Percentiles rank a stretch among this genome's conserved stretches.
Evolutionary conservation across 345 rosid species (phyloP).

Genomic region (Microcos paniculata): DNA sequence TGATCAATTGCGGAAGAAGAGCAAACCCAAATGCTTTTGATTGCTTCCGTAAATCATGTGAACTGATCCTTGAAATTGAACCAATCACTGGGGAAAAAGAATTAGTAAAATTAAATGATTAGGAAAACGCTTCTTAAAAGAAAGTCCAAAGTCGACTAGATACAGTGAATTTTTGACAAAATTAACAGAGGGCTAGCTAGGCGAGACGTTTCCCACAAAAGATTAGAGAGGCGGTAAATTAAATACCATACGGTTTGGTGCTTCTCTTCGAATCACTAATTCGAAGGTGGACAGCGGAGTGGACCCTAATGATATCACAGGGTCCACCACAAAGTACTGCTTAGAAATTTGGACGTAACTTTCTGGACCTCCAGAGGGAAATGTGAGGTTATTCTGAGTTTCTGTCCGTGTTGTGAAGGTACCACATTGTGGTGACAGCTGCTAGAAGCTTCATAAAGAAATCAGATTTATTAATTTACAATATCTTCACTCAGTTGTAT

Average conservation of each 20-base stretch:
- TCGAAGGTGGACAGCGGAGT: not conserved
- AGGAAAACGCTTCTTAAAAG: not conserved
- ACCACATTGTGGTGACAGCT: not conserved
- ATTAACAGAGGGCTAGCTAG: no score
- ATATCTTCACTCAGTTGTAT: not conserved
- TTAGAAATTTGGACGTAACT: not conserved
- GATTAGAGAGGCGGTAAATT: no score
- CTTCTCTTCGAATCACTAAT: not conserved
- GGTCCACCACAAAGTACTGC: not conserved
- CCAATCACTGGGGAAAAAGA: not conserved
- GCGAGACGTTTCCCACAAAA: no score
- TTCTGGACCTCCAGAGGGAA: not conserved
- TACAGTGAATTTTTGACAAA: not conserved
- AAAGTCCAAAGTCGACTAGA: not conserved
- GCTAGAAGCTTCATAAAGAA: constrained; percentile 9
- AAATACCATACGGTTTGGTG: no score
- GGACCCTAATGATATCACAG: not conserved
- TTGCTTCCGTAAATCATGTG: not conserved
- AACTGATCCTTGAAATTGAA: no score
- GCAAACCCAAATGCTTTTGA: not conserved
- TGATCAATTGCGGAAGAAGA: not conserved
- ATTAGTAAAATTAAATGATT: no score
- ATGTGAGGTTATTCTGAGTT: not conserved
- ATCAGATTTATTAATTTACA: not conserved
- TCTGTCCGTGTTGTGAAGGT: not conserved